Base-by-base conservation (phyloP, 1,284 basidiomycete genomes). In the Dichomitus squalens region DNA sequence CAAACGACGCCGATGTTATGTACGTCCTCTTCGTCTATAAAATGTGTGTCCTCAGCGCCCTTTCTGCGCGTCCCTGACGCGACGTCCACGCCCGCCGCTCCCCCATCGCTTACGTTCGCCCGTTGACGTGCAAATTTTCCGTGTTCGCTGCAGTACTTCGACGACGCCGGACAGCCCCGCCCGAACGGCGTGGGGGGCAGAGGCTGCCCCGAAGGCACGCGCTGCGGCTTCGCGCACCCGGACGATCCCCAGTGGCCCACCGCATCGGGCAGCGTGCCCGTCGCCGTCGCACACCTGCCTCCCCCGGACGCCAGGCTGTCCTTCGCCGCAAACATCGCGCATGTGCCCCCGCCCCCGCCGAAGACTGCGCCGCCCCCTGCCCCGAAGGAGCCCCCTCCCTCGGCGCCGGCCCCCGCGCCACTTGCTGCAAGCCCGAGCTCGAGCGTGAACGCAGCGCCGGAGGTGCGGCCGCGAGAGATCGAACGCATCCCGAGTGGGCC, bases 211-310 rank as follows among this genome's bases (percentile, higher is more conserved):
- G 6, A 41, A 23, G 25, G 27, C 36, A 7, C 18, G 3, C 1
- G 4, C 1, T 72, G 70, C 43, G 12, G 29, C 51, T 77, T 77
- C 56, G 58, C 63, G 7, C 71, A 72, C 48, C 71, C 71, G 9
- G 51, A 57, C 20, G 68, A 72, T n/a, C 57, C 59, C 2, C 58
- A 65, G 51, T 72, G 70, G 70, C 6, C 12, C 3, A 49, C 18
- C 8, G 48, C 34, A 49, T 39, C 38, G 21, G 16, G 31, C 20
- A 7, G 59, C 52, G n/a, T 34, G 20, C 20, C 14, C 34, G 3
- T 18, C 34, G n/a, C 5, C 35, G 53, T 25, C 21, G 53, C 57
- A 6, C 16, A 36, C 18, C 31, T 40, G 25, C 62, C 63, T 7
- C 44, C 55, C 11, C 39, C 52, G 8, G 9, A n/a, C 4, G 18